A percentile compares a stretch with the other conserved stretches of the same genome.
These are phyloP conservation scores for Vicia sativa DNA, from an alignment of 306 rosid species.

Conservation along the genomic window DNA sequence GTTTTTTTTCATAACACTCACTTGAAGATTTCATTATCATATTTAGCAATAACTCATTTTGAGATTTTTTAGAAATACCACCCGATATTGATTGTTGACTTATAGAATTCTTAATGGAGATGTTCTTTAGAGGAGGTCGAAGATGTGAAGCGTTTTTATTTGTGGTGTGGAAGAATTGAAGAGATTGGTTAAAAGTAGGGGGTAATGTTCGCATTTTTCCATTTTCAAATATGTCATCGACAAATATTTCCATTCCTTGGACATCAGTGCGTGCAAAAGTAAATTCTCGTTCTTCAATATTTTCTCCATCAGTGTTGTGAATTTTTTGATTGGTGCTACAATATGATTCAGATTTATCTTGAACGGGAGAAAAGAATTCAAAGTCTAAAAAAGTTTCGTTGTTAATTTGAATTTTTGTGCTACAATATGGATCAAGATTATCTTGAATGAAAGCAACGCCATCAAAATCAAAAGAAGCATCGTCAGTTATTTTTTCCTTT, in stretches of 20 bases:
- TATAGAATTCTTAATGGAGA: too few relatives aligned
- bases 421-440: background rate
- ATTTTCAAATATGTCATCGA: conserved; percentile 61
- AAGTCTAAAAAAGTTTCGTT: background rate
- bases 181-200: too few relatives aligned
- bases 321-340: background rate
- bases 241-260: conserved; percentile 4
- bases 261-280: background rate
- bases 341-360: background rate
- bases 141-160: too few relatives aligned
- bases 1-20: too few relatives aligned
- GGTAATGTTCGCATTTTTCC: conserved; percentile 48
- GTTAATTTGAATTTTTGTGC: background rate
- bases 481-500: background rate
- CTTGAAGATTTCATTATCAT: too few relatives aligned
- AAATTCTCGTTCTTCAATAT: background rate
- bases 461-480: background rate
- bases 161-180: too few relatives aligned
- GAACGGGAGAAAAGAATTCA: background rate
- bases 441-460: background rate
- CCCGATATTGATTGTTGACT: too few relatives aligned
- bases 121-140: too few relatives aligned
- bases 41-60: too few relatives aligned
- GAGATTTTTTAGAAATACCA: too few relatives aligned
- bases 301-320: background rate